Conservation (phyloP, 176 grass and related monocot species). For the Eleusine indica region DNA sequence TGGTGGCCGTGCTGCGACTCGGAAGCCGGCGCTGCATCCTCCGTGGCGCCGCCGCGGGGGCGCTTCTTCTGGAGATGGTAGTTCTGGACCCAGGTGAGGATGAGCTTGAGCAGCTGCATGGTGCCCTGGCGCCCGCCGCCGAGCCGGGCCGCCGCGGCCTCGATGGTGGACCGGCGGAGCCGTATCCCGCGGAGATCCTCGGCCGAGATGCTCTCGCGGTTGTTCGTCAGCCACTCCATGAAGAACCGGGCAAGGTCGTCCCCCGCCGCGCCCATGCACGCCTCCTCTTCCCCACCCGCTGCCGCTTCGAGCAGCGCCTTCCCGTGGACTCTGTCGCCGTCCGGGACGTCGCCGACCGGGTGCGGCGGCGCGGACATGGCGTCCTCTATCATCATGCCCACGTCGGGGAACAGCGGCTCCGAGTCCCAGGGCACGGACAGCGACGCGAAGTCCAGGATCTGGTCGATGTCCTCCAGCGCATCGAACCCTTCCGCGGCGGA, state of each 20-base stretch:
- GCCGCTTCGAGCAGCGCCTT: constrained; percentile 22
- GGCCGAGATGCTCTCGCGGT: constrained; percentile 76
- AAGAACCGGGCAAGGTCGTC: constrained; percentile 83
- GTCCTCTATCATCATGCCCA: constrained; percentile 57
- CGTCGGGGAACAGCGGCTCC: constrained; percentile 53
- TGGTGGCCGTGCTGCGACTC: no score
- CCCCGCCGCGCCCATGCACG: constrained; percentile 26
- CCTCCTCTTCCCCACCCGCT: constrained; percentile 15
- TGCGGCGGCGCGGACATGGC: constrained; percentile 30
- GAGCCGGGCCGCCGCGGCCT: constrained; percentile 69
- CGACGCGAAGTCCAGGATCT: constrained; percentile 56
- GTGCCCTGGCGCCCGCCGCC: constrained; percentile 63
- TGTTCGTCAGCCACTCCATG: constrained; percentile 92
- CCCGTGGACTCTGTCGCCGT: neutral
- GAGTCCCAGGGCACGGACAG: constrained; percentile 83
- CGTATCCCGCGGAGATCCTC: constrained; percentile 91
- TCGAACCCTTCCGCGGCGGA: constrained; percentile 42
- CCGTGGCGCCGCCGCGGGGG: constrained; percentile 25
- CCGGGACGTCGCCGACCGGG: neutral
- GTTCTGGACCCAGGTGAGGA: constrained; percentile 94
- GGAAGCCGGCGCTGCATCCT: neutral
- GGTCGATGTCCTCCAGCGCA: constrained; percentile 52
- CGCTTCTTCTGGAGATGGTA: constrained; percentile 79
- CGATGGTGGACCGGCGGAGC: constrained; percentile 82
- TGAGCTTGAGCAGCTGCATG: constrained; percentile 88